Percentiles rank a stretch among this genome's conserved stretches.
phyloP scores from a whole-genome alignment of 345 rosid species.

The Bruguiera parviflora region DNA sequence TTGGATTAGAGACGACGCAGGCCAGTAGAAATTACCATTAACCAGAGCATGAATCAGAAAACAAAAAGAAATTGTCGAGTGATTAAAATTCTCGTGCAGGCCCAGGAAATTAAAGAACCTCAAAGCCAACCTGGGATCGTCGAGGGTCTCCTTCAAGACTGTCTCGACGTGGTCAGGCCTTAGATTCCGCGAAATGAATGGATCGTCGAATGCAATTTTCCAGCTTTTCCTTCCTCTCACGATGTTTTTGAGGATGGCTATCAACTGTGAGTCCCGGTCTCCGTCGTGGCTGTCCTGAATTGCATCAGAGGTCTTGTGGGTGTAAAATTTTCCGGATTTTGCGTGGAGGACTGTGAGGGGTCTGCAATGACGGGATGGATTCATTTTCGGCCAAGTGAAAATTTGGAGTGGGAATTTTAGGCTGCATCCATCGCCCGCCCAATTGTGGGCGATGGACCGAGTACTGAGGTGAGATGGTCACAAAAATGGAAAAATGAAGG shows the following conservation, averaged over 20 bases:
- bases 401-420: too few relatives aligned
- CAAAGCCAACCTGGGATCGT: constrained; percentile 69
- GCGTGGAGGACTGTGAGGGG: constrained; percentile 17
- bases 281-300: constrained; percentile 21
- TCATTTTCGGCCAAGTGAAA: constrained; percentile 27
- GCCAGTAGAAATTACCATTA: constrained; percentile 58
- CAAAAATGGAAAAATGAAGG: too few relatives aligned
- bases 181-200: constrained; percentile 33
- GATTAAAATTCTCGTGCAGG: constrained; percentile 63
- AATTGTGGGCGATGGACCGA: too few relatives aligned
- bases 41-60: constrained; percentile 68
- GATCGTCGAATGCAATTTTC: constrained; percentile 51
- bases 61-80: constrained; percentile 72
- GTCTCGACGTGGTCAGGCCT: constrained; percentile 60
- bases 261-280: constrained; percentile 38
- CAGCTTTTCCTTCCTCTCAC: constrained; percentile 68
- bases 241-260: constrained; percentile 46
- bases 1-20: constrained; percentile 83
- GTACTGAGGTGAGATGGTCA: too few relatives aligned
- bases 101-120: constrained; percentile 91
- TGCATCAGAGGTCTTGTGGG: constrained; percentile 9
- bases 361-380: constrained; percentile 29
- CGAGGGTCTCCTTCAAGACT: constrained; percentile 51
- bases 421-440: too few relatives aligned
- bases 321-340: constrained; percentile 25